phyloP scores from a whole-genome alignment of 306 rosid genomes.

The Aeschynomene evenia region DNA sequence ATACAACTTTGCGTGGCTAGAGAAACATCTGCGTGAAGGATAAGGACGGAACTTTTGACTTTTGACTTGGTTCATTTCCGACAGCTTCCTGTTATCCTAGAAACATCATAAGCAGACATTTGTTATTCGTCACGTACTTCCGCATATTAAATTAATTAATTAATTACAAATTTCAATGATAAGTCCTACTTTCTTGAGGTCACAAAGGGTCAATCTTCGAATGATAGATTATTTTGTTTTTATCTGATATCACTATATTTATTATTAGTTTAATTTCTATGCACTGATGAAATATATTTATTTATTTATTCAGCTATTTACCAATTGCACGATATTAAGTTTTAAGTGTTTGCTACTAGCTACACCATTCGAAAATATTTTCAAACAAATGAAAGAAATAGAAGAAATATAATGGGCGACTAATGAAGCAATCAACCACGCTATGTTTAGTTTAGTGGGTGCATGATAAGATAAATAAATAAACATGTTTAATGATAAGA shows the following conservation, averaged over 20 bases:
- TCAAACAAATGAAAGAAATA: no score
- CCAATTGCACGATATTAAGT: no score
- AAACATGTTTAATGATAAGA: no score
- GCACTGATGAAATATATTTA: no score
- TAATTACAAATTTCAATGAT: not conserved
- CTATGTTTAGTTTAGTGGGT: no score
- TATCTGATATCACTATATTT: not conserved
- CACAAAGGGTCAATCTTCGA: not conserved
- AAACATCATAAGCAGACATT: not conserved
- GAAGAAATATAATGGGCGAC: no score
- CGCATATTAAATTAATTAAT: no score
- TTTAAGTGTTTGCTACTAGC: no score
- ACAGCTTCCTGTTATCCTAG: not conserved
- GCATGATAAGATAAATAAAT: no score
- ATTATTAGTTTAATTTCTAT: not conserved
- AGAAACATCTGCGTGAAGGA: not conserved
- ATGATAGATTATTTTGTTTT: not conserved
- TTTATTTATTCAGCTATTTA: no score
- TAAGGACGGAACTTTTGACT: not conserved
- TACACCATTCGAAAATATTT: no score
- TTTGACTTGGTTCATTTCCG: not conserved
- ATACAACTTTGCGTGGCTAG: not conserved
- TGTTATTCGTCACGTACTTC: not conserved
- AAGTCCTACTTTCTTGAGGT: not conserved
- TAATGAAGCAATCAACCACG: no score